Conservation (phyloP, 768 basidiomycete species). For the Suillus occidentalis region DNA sequence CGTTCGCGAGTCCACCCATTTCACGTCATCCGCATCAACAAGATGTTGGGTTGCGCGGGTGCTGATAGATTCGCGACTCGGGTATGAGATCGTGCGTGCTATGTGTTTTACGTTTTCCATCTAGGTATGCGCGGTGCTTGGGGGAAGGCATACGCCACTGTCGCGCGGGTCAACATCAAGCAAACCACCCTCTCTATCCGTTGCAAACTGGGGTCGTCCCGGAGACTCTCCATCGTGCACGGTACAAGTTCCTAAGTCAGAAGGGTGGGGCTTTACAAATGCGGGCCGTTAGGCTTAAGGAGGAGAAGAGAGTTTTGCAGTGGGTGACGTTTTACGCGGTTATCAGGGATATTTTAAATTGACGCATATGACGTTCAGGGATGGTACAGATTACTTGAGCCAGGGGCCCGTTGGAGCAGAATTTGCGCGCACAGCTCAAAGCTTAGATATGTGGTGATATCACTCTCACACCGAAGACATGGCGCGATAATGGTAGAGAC, state of each 20-base stretch:
- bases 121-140: slow-evolving; percentile 98
- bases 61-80: slow-evolving; percentile 77
- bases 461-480: slow-evolving; percentile 6
- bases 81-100: not conserved
- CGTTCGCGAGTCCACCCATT: slow-evolving; percentile 97
- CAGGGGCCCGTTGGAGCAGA: slow-evolving; percentile 81
- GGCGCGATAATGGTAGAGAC: not conserved
- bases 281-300: slow-evolving; percentile 92
- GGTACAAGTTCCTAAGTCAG: slow-evolving; percentile 99
- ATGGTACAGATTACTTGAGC: slow-evolving; percentile 91
- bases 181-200: slow-evolving; percentile 93
- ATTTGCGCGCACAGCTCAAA: slow-evolving; percentile 80
- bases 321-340: slow-evolving; percentile 41
- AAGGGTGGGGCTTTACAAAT: slow-evolving; percentile 99
- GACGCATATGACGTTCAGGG: slow-evolving; percentile 45
- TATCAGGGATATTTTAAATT: slow-evolving; percentile 8
- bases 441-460: slow-evolving; percentile 43
- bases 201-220: slow-evolving; percentile 88
- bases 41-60: slow-evolving; percentile 99
- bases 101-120: not conserved
- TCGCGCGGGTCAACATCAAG: slow-evolving; percentile 95
- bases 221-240: slow-evolving; percentile 95
- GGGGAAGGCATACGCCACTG: slow-evolving; percentile 98
- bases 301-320: slow-evolving; percentile 83
- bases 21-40: slow-evolving; percentile 99